Base-by-base conservation (phyloP, 805 yeast species). In the Suhomyces sp. region DNA sequence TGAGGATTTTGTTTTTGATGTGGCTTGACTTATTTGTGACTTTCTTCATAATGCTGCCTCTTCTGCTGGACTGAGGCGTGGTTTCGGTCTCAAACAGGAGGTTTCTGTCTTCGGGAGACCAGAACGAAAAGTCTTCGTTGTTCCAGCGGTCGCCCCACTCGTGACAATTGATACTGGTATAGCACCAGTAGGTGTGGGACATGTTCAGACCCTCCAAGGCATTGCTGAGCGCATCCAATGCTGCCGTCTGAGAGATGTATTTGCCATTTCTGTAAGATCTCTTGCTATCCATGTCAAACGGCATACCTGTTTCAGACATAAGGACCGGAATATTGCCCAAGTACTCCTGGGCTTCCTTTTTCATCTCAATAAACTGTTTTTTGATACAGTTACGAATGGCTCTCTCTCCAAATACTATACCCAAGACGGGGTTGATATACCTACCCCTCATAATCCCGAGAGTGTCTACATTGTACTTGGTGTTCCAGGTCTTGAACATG, bases 241-340 rank as follows among this genome's bases (percentile, higher is more conserved):
- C 97, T 6, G 80, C 72, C 2, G 87, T 86, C 64, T 94, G 99
- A 9, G 89, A 78, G 8, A 76, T 69, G 67, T 83, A 94, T 56
- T 83, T 82, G 1, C 92, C 91, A 53, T 76, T 76, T 1, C 68
- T 66, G 64, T 82, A 93, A 0, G 97, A 88, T 47, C 71, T 74
- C 64, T 88, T 89, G 54, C 82, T 77, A 68, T 93, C 92, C 97
- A 93, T 89, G 67, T 94, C 97, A 67, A 87, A 90, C 2, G 99
- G 98, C 86, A 93, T 90, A 5, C 99, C 99, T n/a, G 93, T 91
- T 68, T 93, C 99, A 1, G 96, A 83, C 78, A 94, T 85, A 22
- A 93, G 70, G 8, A 87, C 80, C 0, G 97, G 97, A 8, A 90
- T 76, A 8, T 67, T 48, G 2, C 97, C 97, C 36, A 92, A 68